phyloP scores from a whole-genome alignment of 306 rosid species.

The Fragaria nilgerrensis region DNA sequence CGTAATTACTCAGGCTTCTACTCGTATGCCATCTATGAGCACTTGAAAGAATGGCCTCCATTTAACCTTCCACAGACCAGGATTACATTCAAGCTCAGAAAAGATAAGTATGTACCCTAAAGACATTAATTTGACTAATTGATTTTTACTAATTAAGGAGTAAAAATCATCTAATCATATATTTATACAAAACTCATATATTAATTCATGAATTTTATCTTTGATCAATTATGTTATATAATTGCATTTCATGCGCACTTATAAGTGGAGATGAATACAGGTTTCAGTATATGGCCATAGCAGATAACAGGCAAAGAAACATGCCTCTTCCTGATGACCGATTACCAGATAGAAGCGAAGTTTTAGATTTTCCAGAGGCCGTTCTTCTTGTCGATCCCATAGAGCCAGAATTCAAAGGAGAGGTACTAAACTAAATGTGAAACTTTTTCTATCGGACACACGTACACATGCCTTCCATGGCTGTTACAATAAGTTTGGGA shows the following conservation, averaged over 20 bases:
- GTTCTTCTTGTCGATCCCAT: constrained; percentile 70
- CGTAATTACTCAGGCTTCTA: constrained; percentile 79
- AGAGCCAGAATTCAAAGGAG: constrained; percentile 71
- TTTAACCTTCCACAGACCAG: constrained; percentile 85
- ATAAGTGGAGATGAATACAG: constrained; percentile 26
- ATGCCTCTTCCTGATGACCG: constrained; percentile 93
- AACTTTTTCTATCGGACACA: too few relatives aligned
- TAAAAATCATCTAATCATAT: too few relatives aligned
- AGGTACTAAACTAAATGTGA: constrained; percentile 38
- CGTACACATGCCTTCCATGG: too few relatives aligned
- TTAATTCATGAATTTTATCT: not conserved
- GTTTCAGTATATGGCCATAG: constrained; percentile 77
- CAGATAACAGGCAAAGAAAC: constrained; percentile 68
- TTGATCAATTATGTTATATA: not conserved
- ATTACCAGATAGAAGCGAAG: constrained; percentile 46
- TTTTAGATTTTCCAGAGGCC: constrained; percentile 68
- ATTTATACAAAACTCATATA: too few relatives aligned
- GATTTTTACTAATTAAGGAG: not conserved
- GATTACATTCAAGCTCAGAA: constrained; percentile 79
- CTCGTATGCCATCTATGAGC: constrained; percentile 83
- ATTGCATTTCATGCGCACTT: too few relatives aligned
- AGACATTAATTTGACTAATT: not conserved
- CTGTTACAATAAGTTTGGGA: too few relatives aligned
- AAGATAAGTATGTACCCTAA: constrained; percentile 48
- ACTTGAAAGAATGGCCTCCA: constrained; percentile 79